Evolutionary conservation across 1,284 basidiomycete genomes (phyloP), one percentile per base, ranked within the genome.

Genomic region (Apiotrichum gracile): DNA sequence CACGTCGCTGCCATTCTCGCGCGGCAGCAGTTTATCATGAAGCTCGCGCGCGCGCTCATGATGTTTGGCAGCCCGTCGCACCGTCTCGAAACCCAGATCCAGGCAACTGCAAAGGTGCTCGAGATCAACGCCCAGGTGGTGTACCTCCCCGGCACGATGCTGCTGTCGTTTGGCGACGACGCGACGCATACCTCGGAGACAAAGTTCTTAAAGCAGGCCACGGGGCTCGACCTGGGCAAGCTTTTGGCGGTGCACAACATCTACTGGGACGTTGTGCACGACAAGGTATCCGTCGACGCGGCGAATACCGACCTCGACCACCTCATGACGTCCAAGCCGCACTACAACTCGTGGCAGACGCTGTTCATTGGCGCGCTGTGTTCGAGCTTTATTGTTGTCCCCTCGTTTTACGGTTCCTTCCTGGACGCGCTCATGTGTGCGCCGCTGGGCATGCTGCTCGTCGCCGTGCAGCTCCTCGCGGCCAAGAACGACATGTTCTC

Each of bases 1-100:
- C 91, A 93, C 66, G 87, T 93, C 19, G 90, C 90, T 3, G 85
- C 86, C 52, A 86, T 93, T 60, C 79, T 93, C 43, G 83, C 85
- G 63, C 81, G 92, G 19, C 90, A 94, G 70, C 87, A 92, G 61
- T 94, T 94, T 75, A 80, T 96, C 55, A 77, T 93, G 69, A 94
- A 94, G 78, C 81, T 94, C 34, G 82, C 87, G 14, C 82, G 91
- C 41, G 85, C 88, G 8, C 82, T 96, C 78, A 93, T 94, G 89
- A 92, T 92, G 89, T 94, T 92, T 62, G 90, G 90, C 38, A 88
- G 85, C 2, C 91, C 91, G n/a, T 84, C 86, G 2, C 90, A 94
- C 72, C 84, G 91, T 42, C 80, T 94, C 40, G 88, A 87, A 66
- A 82, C 88, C 7, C 90, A 93, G 72, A 86, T 94, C 61, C 85